These are phyloP conservation scores for Plectranthus barbatus DNA, from an alignment of 257 asterid genomes.

Conservation along the genomic window DNA sequence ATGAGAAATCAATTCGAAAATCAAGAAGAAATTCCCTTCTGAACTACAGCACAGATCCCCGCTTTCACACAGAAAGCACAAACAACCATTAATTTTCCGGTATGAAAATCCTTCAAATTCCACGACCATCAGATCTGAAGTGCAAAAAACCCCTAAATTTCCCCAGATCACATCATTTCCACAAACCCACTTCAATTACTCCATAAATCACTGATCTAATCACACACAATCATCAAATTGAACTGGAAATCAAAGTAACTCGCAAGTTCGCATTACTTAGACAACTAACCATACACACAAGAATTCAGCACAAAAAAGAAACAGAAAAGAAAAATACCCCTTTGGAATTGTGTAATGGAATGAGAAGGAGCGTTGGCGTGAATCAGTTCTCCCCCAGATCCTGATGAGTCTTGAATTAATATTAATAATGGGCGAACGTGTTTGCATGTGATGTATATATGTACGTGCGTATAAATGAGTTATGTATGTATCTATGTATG, in stretches of 20 bases:
- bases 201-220: constrained; percentile 32
- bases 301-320: not conserved
- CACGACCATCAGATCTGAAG: constrained; percentile 34
- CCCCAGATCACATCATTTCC: constrained; percentile 27
- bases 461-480: not conserved
- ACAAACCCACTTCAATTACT: constrained; percentile 12
- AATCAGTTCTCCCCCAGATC: constrained; percentile 25
- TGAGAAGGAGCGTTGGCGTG: constrained; percentile 21
- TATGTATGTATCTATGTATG: not conserved
- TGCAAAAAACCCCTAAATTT: constrained; percentile 7
- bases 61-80: constrained; percentile 7
- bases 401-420: constrained; percentile 12
- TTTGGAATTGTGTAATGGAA: constrained; percentile 10
- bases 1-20: not conserved
- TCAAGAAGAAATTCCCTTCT: not conserved
- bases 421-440: constrained; percentile 24
- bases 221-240: constrained; percentile 13
- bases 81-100: constrained; percentile 5
- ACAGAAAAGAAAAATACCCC: constrained; percentile 10
- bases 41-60: constrained; percentile 19
- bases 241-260: constrained; percentile 17
- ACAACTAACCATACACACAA: not conserved
- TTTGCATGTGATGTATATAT: constrained; percentile 33
- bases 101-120: constrained; percentile 10
- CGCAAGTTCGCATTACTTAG: not conserved